These are phyloP conservation scores for Priceomyces haplophilus DNA, from an alignment of 805 yeast species.

Conservation along the genomic window DNA sequence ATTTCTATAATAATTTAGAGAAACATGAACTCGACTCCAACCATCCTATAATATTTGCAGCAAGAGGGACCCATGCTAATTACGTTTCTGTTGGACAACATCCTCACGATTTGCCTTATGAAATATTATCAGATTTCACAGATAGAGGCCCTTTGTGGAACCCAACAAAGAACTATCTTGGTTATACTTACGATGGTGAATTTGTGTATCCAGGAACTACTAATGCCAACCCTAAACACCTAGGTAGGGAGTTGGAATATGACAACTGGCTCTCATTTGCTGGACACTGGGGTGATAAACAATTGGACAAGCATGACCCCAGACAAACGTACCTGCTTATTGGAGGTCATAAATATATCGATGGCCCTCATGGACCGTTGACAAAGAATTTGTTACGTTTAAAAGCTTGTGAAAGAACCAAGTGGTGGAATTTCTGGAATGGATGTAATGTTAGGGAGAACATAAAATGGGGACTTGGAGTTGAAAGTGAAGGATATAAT, in stretches of 20 bases:
- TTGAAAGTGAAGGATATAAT: conserved; percentile 80
- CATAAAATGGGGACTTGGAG: conserved; percentile 80
- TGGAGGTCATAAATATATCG: conserved; percentile 81
- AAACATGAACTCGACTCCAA: conserved; percentile 44
- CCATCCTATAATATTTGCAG: conserved; percentile 79
- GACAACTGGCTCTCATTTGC: conserved; percentile 76
- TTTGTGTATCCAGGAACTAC: conserved; percentile 40
- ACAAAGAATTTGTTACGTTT: conserved; percentile 67
- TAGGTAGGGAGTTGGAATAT: conserved; percentile 50
- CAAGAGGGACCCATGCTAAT: conserved; percentile 96
- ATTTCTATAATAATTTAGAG: conserved; percentile 71
- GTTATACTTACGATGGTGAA: conserved; percentile 73
- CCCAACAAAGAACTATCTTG: conserved; percentile 76
- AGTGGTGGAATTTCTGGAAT: conserved; percentile 90
- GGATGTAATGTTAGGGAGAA: conserved; percentile 77
- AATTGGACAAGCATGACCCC: conserved; percentile 61
- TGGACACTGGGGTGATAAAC: conserved; percentile 92
- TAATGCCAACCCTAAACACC: conserved; percentile 42
- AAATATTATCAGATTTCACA: conserved; percentile 86
- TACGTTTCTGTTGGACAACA: conserved; percentile 96
- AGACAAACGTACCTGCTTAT: conserved; percentile 85
- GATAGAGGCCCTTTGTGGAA: conserved; percentile 97
- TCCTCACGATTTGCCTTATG: conserved; percentile 91
- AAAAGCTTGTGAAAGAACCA: conserved; percentile 75
- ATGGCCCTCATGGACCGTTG: conserved; percentile 92